Conservation (phyloP, 2,329 filamentous ascomycete genomes). For the Zymoseptoria crescenta region DNA sequence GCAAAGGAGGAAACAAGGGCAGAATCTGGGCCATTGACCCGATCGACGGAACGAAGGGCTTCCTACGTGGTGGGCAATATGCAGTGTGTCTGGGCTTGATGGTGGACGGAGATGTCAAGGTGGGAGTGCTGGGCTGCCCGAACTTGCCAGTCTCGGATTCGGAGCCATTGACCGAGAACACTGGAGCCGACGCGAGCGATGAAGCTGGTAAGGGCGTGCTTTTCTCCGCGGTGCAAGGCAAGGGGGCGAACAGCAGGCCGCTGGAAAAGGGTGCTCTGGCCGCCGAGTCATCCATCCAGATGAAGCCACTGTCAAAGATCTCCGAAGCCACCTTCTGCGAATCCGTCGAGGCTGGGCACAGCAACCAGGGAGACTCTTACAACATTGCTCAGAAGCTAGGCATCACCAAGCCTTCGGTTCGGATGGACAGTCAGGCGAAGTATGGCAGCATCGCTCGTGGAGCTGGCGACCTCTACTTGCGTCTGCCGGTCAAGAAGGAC, state of each 20-base stretch:
- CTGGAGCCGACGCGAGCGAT: slow-evolving; percentile 66
- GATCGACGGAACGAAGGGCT: slow-evolving; percentile 96
- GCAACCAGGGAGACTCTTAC: slow-evolving; percentile 78
- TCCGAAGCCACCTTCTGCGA: slow-evolving; percentile 87
- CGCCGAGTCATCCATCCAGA: slow-evolving; percentile 58
- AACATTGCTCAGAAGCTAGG: slow-evolving; percentile 76
- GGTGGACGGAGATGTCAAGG: slow-evolving; percentile 86
- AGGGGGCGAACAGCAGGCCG: slow-evolving; percentile 73
- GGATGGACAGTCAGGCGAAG: slow-evolving; percentile 97
- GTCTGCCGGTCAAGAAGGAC: slow-evolving; percentile 72
- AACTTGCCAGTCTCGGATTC: slow-evolving; percentile 86
- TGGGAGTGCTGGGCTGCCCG: slow-evolving; percentile 89
- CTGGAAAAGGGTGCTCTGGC: slow-evolving; percentile 52
- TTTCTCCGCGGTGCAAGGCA: slow-evolving; percentile 72
- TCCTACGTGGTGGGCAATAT: slow-evolving; percentile 92
- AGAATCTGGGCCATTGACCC: slow-evolving; percentile 95
- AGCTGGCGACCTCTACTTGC: slow-evolving; percentile 87
- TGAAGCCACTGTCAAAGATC: slow-evolving; percentile 70
- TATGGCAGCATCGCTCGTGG: slow-evolving; percentile 92
- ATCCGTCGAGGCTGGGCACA: slow-evolving; percentile 89
- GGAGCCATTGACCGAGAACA: slow-evolving; percentile 59
- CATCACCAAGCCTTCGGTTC: slow-evolving; percentile 80
- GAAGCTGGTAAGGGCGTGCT: slow-evolving; percentile 73
- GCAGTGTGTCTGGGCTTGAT: slow-evolving; percentile 89
- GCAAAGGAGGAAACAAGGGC: slow-evolving; percentile 62